Evolutionary conservation across 331 rosid genomes (phyloP).

Genomic region (Stylosanthes scabra): DNA sequence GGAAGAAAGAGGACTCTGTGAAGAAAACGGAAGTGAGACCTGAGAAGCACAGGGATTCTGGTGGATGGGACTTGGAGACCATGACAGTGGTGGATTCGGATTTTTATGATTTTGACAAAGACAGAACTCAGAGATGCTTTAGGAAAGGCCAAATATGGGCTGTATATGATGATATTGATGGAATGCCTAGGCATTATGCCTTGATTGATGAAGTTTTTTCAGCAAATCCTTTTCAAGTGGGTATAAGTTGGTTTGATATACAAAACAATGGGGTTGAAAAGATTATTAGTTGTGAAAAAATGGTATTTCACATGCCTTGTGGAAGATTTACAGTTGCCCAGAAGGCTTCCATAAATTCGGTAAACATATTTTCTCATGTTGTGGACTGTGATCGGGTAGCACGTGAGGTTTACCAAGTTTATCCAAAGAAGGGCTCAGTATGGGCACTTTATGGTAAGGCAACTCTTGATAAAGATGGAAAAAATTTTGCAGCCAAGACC

Average conservation of each 20-base stretch:
- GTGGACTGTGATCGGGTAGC: slow-evolving; percentile 77
- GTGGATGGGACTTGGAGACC: slow-evolving; percentile 44
- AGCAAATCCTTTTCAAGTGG: slow-evolving; percentile 71
- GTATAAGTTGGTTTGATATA: slow-evolving; percentile 82
- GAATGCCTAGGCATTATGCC: slow-evolving; percentile 86
- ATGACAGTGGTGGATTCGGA: slow-evolving; percentile 79
- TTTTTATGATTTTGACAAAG: slow-evolving; percentile 81
- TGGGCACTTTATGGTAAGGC: slow-evolving; percentile 81
- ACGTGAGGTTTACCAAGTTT: slow-evolving; percentile 68
- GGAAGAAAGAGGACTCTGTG: slow-evolving; percentile 31
- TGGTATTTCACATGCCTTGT: slow-evolving; percentile 71
- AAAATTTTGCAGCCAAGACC: slow-evolving; percentile 35
- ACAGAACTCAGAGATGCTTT: slow-evolving; percentile 80
- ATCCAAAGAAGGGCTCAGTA: slow-evolving; percentile 93
- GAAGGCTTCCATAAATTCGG: slow-evolving; percentile 57
- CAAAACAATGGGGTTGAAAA: slow-evolving; percentile 60
- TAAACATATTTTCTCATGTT: slow-evolving; percentile 79
- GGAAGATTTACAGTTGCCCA: slow-evolving; percentile 75
- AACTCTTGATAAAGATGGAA: slow-evolving; percentile 50
- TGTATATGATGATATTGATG: slow-evolving; percentile 77
- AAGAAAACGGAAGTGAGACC: slow-evolving; percentile 33
- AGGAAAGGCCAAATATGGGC: slow-evolving; percentile 96
- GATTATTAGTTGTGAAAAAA: slow-evolving; percentile 53
- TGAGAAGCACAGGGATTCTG: slow-evolving; percentile 25
- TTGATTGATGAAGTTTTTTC: slow-evolving; percentile 77